A percentile compares a stretch with the other conserved stretches of the same genome.
phyloP scores from a whole-genome alignment of 78 protist species.

The Protostelium mycophagum region DNA sequence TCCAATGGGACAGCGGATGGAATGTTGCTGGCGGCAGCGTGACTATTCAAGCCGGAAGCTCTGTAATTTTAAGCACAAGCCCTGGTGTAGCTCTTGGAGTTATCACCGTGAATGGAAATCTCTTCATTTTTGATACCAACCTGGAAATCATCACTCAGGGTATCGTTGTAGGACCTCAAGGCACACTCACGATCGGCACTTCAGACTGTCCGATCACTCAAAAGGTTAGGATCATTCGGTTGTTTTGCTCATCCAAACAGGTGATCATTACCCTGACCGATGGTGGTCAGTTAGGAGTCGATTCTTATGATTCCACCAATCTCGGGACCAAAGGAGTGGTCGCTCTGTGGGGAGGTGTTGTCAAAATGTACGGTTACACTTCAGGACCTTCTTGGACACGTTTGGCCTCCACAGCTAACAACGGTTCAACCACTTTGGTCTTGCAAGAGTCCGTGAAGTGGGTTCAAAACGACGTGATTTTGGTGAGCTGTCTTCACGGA shows the following conservation, averaged over 20 bases:
- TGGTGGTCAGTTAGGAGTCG: background rate
- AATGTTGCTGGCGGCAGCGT: background rate
- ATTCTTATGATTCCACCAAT: background rate
- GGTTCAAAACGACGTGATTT: background rate
- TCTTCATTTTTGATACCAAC: background rate
- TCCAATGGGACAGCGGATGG: background rate
- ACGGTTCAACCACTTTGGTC: background rate
- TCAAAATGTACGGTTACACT: background rate
- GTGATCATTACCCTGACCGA: background rate
- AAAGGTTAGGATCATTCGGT: background rate
- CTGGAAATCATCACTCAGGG: background rate
- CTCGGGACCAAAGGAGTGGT: background rate
- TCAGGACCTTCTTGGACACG: background rate
- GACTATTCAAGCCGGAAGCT: background rate
- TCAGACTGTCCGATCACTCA: background rate
- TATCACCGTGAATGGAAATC: background rate
- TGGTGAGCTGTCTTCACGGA: no score
- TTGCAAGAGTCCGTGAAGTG: background rate
- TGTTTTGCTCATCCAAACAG: background rate
- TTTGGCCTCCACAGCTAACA: background rate
- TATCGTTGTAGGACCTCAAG: background rate
- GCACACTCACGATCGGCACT: background rate
- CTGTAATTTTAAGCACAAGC: background rate
- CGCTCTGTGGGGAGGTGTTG: background rate
- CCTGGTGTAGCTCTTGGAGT: background rate